Conservation (phyloP, 257 asterid genomes). For the Perilla frutescens region DNA sequence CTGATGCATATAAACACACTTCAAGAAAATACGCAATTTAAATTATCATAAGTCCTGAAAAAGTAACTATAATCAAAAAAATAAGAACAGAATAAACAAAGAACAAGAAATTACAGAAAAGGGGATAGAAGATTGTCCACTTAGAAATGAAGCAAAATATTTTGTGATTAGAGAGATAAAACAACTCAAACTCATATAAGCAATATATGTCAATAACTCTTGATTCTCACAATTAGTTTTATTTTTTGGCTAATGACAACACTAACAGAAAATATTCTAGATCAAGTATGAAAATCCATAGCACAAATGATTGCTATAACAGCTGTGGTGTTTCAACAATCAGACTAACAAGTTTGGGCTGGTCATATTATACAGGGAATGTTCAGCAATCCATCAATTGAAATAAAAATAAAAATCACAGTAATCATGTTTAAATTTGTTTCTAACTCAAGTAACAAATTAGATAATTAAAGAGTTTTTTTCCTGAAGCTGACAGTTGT, state of each 20-base stretch:
- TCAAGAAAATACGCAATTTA: neutral
- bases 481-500: conserved; percentile 4
- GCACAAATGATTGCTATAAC: neutral
- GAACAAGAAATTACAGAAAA: neutral
- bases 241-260: conserved; percentile 4
- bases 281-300: conserved; percentile 2
- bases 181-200: conserved; percentile 21
- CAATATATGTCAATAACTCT: neutral
- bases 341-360: conserved; percentile 3
- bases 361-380: neutral
- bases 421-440: conserved; percentile 2
- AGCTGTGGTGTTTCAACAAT: conserved; percentile 11
- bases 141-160: neutral
- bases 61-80: neutral
- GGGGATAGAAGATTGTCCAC: neutral
- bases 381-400: neutral
- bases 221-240: neutral
- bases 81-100: neutral
- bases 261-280: conserved; percentile 3
- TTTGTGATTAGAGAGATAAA: neutral
- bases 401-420: neutral
- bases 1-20: conserved; percentile 16
- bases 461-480: neutral
- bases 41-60: conserved; percentile 6
- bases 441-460: conserved; percentile 19